These are phyloP conservation scores for Ogataea allantospora DNA, from an alignment of 805 yeast genomes.

Conservation along the genomic window DNA sequence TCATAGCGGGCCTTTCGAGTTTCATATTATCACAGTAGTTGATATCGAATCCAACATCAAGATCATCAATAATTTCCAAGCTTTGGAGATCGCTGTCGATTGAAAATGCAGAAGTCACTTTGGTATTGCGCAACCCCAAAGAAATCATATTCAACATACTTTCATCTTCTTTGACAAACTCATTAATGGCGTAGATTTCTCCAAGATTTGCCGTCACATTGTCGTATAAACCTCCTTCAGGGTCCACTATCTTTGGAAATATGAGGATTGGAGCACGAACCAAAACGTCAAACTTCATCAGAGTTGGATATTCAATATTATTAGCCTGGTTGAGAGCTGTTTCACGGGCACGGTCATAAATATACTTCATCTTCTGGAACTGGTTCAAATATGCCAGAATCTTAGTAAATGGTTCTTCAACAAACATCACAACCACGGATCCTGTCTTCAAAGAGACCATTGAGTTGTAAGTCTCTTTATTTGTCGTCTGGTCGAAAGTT, in stretches of 20 bases:
- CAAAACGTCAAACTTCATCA: constrained; percentile 67
- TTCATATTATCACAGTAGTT: constrained; percentile 47
- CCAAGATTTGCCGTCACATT: constrained; percentile 73
- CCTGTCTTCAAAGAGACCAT: constrained; percentile 66
- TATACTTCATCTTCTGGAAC: constrained; percentile 78
- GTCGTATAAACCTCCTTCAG: constrained; percentile 47
- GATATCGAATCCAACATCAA: constrained; percentile 61
- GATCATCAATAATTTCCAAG: constrained; percentile 61
- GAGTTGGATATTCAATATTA: constrained; percentile 51
- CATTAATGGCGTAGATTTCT: constrained; percentile 70
- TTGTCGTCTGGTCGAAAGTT: constrained; percentile 62
- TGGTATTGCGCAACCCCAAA: constrained; percentile 72
- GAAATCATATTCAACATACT: constrained; percentile 52
- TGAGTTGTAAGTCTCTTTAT: constrained; percentile 52
- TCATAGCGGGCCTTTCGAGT: constrained; percentile 45
- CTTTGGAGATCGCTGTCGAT: constrained; percentile 46
- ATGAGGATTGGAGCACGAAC: constrained; percentile 81
- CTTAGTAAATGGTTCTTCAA: constrained; percentile 74
- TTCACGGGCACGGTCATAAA: constrained; percentile 87
- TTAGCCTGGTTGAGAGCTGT: constrained; percentile 82
- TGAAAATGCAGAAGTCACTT: constrained; percentile 60
- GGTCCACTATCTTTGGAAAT: constrained; percentile 61
- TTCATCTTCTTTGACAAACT: constrained; percentile 39
- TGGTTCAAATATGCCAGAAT: constrained; percentile 66
- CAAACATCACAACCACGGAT: constrained; percentile 70